Base-by-base conservation (phyloP, 2,329 filamentous ascomycete genomes). In the Colletotrichum truncatum region DNA sequence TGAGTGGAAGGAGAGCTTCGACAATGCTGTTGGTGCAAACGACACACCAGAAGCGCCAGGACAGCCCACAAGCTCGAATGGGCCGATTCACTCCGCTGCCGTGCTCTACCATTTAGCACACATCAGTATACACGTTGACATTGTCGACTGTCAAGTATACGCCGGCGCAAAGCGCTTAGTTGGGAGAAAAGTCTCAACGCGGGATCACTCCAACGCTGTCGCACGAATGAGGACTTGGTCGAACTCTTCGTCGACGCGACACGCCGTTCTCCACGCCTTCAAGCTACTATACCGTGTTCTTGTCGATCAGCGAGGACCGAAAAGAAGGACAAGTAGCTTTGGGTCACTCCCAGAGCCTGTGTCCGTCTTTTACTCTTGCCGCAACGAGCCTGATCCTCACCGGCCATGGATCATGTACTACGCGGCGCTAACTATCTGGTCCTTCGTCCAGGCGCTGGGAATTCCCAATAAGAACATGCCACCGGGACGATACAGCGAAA, bases 391-490 rank as follows among this genome's bases (percentile, higher is more conserved):
- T 28, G 87, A 97, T 25, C 88, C 96, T 21, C 95, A 97, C 71
- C 86, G 93, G 25, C 93, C 94, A 0, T 97, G 94, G 93, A 92
- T 97, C 43, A 85, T 97, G 74, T 97, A 97, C 78, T 95, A 95
- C 71, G 92, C 94, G 0, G 89, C 90, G 0, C 81, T 97, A 56
- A 91, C 93, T 51, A 93, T 97, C 10, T 97, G 93, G 93, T 91
- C 89, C 4, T 97, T 95, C 73, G 93, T 93, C 3, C 93, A 89
- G 71, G 93, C 94, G 0, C 79, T 95, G 12, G 91, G 93, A 2
- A 56, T 64, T 11, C 61, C 60, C 1, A 46, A 18, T 10, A 56
- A 14, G 26, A 56, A 45, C 5, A 65, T 61, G n/a, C 34, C 69
- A 7, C 68, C 64, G 7, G 65, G 48, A 14, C 32, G 65, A 45